Evolutionary conservation across 805 yeast genomes (phyloP), one percentile per base, ranked within the genome.

Genomic region (Barnettozyma vustinii): DNA sequence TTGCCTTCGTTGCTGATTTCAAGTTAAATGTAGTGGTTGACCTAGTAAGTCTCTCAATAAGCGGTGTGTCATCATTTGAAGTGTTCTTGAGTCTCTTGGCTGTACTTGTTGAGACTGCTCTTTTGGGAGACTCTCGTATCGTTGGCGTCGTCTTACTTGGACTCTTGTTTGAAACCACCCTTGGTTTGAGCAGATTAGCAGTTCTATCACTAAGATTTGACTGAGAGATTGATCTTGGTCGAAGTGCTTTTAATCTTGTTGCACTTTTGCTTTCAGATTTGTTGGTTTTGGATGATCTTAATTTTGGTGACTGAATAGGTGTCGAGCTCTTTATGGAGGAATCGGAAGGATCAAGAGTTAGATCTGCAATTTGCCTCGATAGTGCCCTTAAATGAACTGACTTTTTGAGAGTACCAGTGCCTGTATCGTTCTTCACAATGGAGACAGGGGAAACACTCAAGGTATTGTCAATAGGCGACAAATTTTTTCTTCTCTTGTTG

Each of bases 1-100:
- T 15, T 12, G 33, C 5, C n/a, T 36, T 36, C 6, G 20, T 36
- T 12, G 35, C 33, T 13, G 42, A 13, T 30, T 56, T 56, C 33
- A 59, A 48, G n/a, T 56, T 30, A 13, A 49, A 58, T 10, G 62
- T 48, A 1, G 62, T 54, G 1, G 63, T 59, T 2, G 64, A 57
- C 23, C 57, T 47, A 1, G 64, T 58, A 2, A 60, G 51, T 40
- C 64, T 52, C 5, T 55, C 45, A 1, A 60, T n/a, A 10, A 59
- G 30, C 4, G 59, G 59, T 3, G 61, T 53, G 13, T 56, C 52
- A 23, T 52, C 56, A 9, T 23, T 36, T 6, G 47, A 32, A 1
- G 48, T 37, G 1, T 50, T 18, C 18, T 44, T 19, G 4, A 20
- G 32, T 23, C 33, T 45, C 25, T 23, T 40, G 10, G 9, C n/a